Conservation (phyloP, 2,329 filamentous ascomycete species). For the Epichloe scottii region DNA sequence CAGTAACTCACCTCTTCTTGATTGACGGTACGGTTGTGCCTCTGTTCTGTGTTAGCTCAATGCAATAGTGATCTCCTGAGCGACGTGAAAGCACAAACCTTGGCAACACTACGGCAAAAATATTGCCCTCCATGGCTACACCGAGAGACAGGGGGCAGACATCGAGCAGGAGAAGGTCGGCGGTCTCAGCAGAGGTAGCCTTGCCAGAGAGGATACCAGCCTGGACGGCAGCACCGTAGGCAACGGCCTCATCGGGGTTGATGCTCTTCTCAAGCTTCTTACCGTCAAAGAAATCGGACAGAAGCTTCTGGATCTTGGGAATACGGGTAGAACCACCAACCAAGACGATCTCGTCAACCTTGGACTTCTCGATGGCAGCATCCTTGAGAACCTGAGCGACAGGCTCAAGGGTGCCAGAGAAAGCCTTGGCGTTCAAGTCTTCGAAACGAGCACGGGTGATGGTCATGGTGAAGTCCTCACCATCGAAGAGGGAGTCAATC, state of each 20-base stretch:
- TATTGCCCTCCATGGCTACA: conserved; percentile 99
- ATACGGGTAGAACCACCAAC: conserved; percentile 99
- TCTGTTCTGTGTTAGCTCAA: conserved; percentile 7
- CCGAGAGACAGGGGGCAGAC: conserved; percentile 92
- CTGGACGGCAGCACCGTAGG: conserved; percentile 97
- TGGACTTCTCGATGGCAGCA: conserved; percentile 72
- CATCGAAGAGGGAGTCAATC: conserved; percentile 97
- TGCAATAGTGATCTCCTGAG: too few species aligned
- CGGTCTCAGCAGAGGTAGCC: conserved; percentile 88
- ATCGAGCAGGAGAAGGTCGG: conserved; percentile 89
- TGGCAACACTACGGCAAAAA: conserved; percentile 87
- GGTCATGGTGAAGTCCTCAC: conserved; percentile 92
- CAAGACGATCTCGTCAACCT: conserved; percentile 96
- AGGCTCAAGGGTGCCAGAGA: conserved; percentile 84
- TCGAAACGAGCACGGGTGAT: conserved; percentile 99
- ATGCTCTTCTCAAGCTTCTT: conserved; percentile 99
- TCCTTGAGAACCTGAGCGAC: conserved; percentile 97
- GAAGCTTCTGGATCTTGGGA: conserved; percentile 95
- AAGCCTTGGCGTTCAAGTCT: conserved; percentile 93
- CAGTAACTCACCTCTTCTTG: conserved; percentile 49
- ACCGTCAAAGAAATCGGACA: conserved; percentile 97
- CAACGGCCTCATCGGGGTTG: conserved; percentile 98
- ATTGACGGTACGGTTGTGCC: conserved; percentile 43
- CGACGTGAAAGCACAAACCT: conserved; percentile 23
- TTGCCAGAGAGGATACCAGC: conserved; percentile 97